Evolutionary conservation across 1,139 yeast species (phyloP).

Genomic region (Geotrichum candidum): DNA sequence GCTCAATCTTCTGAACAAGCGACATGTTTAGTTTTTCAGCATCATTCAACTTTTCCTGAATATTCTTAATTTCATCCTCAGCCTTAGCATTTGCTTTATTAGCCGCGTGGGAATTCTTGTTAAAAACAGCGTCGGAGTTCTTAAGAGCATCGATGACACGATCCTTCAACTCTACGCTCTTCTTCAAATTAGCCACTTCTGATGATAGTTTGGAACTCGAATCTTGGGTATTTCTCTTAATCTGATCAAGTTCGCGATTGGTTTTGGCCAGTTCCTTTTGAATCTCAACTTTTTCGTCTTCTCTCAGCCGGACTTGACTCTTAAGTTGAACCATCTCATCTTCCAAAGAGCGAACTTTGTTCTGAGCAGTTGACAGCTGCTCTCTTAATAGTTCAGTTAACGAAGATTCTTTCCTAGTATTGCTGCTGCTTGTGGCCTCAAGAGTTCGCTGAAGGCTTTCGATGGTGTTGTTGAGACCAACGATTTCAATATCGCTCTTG

Average conservation of each 20-base stretch:
- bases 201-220: background rate
- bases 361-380: background rate
- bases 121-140: background rate
- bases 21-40: constrained; percentile 5
- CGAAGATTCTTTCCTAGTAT: background rate
- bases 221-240: background rate
- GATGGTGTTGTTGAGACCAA: constrained; percentile 9
- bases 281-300: background rate
- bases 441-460: constrained; percentile 1
- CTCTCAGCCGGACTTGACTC: constrained; percentile 1
- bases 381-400: background rate
- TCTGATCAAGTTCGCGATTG: background rate
- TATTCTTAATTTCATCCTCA: background rate
- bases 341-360: background rate
- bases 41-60: constrained; percentile 2
- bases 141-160: constrained; percentile 9
- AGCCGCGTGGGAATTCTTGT: background rate
- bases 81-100: background rate
- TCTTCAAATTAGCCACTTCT: background rate
- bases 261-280: background rate
- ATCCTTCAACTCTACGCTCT: constrained; percentile 7
- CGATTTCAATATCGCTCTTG: constrained; percentile 12
- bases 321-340: constrained; percentile 1
- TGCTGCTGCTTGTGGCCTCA: background rate
- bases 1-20: constrained; percentile 8